phyloP scores from a whole-genome alignment of 2,329 filamentous ascomycete genomes.

The Onygenales sp. region DNA sequence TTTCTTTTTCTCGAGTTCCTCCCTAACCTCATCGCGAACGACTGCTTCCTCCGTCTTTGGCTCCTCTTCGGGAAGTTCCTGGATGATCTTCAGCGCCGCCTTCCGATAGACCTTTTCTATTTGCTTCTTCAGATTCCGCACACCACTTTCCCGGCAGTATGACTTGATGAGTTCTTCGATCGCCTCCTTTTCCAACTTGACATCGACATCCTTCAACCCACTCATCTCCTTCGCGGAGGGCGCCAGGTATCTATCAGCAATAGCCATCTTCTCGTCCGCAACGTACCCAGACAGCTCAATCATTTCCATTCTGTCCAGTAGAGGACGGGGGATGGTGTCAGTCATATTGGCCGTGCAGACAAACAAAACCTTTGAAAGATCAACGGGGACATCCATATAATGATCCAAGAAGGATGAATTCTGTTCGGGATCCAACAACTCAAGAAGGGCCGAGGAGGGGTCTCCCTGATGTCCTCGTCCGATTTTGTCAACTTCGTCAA shows the following conservation, averaged over 20 bases:
- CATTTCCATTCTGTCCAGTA: slow-evolving; percentile 95
- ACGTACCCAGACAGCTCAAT: slow-evolving; percentile 96
- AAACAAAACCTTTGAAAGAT: slow-evolving; percentile 94
- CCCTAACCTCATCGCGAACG: slow-evolving; percentile 78
- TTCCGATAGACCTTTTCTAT: slow-evolving; percentile 99
- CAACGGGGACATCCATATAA: slow-evolving; percentile 96
- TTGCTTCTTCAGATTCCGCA: slow-evolving; percentile 97
- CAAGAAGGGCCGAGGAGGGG: slow-evolving; percentile 84
- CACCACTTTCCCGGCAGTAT: slow-evolving; percentile 94
- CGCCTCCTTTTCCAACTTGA: slow-evolving; percentile 74
- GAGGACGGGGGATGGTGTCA: slow-evolving; percentile 87
- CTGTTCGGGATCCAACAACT: slow-evolving; percentile 91
- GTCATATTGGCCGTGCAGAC: slow-evolving; percentile 99
- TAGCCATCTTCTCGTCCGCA: slow-evolving; percentile 97
- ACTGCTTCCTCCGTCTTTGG: slow-evolving; percentile 59
- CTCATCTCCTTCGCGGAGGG: slow-evolving; percentile 91
- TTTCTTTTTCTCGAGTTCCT: slow-evolving; percentile 54
- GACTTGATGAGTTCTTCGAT: slow-evolving; percentile 97
- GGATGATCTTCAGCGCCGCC: slow-evolving; percentile 91
- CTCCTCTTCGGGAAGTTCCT: slow-evolving; percentile 27
- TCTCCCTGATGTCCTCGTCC: slow-evolving; percentile 94
- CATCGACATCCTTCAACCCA: slow-evolving; percentile 80
- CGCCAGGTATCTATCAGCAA: slow-evolving; percentile 84
- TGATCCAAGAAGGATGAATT: slow-evolving; percentile 96
- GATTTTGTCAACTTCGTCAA: slow-evolving; percentile 98